A percentile compares a stretch with the other conserved stretches of the same genome.
Evolutionary conservation across 495 filamentous ascomycete genomes (phyloP).

Genomic region (Apodospora peruviana): DNA sequence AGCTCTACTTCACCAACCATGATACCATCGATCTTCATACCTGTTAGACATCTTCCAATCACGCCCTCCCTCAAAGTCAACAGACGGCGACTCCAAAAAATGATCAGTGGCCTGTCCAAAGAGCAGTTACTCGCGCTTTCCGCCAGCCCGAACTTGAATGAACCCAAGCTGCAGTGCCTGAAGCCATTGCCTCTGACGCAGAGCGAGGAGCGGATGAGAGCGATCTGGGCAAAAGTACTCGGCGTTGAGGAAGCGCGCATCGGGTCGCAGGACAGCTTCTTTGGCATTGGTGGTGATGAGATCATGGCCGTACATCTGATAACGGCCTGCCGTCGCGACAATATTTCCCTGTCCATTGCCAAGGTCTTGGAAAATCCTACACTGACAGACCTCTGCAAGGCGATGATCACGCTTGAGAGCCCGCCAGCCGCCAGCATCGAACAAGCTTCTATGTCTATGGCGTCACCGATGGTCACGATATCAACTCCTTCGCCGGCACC

Average conservation of each 20-base stretch:
- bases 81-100: constrained; percentile 33
- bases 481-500: constrained; percentile 6
- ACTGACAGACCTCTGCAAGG: constrained; percentile 35
- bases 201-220: constrained; percentile 37
- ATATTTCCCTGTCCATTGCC: constrained; percentile 30
- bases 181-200: constrained; percentile 39
- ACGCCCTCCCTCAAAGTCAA: constrained; percentile 39
- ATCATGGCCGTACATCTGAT: constrained; percentile 36
- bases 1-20: constrained; percentile 26
- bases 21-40: constrained; percentile 38
- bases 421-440: constrained; percentile 8
- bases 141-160: constrained; percentile 24
- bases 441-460: background rate
- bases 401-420: constrained; percentile 15
- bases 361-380: constrained; percentile 31
- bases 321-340: constrained; percentile 30
- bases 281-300: constrained; percentile 38
- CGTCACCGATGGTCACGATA: constrained; percentile 6
- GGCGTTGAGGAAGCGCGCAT: constrained; percentile 32
- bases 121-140: constrained; percentile 33
- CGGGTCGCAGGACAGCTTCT: constrained; percentile 35
- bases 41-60: constrained; percentile 36
- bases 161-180: constrained; percentile 26
- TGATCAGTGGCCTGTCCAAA: constrained; percentile 31
- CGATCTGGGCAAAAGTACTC: constrained; percentile 38